Conservation (phyloP, 208 protist species). For the Angomonas deanei region DNA sequence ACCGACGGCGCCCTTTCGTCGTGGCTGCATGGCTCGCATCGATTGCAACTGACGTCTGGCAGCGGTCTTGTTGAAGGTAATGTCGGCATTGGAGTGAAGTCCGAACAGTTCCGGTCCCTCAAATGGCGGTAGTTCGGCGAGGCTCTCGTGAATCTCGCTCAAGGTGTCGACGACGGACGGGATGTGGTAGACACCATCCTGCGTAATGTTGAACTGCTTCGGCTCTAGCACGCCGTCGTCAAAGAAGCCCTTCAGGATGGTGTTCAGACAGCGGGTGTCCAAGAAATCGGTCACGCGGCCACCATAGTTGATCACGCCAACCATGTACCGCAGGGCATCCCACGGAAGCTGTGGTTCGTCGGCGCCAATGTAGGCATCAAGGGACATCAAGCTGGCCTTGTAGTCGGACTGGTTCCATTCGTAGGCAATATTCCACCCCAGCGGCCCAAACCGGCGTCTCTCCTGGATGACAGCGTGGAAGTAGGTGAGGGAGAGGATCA, state of each 20-base stretch:
- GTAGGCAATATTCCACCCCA: constrained; percentile 96
- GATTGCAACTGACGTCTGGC: constrained; percentile 79
- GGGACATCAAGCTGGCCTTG: constrained; percentile 74
- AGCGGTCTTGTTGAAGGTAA: constrained; percentile 90
- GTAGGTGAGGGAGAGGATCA: constrained; percentile 95
- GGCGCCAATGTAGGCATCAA: constrained; percentile 66
- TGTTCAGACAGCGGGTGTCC: constrained; percentile 77
- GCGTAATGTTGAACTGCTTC: constrained; percentile 70
- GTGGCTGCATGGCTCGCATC: constrained; percentile 90
- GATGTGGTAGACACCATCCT: constrained; percentile 83
- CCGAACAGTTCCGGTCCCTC: constrained; percentile 94
- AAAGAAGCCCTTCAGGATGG: constrained; percentile 76
- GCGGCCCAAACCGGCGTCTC: constrained; percentile 90
- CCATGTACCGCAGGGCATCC: constrained; percentile 87
- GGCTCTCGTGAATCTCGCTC: constrained; percentile 54
- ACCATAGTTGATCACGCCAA: constrained; percentile 94
- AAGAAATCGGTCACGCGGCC: constrained; percentile 93
- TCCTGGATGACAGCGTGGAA: constrained; percentile 95
- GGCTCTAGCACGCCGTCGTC: constrained; percentile 52
- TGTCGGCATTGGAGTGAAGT: constrained; percentile 94
- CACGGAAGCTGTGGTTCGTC: constrained; percentile 66
- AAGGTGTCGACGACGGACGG: constrained; percentile 69
- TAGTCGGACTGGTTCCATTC: constrained; percentile 94
- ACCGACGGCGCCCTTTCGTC: constrained; percentile 47
- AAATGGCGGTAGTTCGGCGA: constrained; percentile 86